A percentile compares a stretch with the other conserved stretches of the same genome.
Evolutionary conservation across 768 basidiomycete species (phyloP).

Genomic region (Suillus spraguei): DNA sequence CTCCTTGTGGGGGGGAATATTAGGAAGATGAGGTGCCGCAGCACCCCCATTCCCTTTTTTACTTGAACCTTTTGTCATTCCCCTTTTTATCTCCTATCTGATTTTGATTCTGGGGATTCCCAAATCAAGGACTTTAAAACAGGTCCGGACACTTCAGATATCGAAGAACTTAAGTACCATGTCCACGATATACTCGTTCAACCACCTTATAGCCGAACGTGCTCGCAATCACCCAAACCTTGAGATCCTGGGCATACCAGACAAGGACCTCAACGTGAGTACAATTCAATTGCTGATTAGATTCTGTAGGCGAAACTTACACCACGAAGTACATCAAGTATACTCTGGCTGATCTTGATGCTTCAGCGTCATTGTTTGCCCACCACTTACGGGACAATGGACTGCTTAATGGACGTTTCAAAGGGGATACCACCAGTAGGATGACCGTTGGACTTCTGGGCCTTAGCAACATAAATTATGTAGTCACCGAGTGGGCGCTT

Average conservation of each 20-base stretch:
- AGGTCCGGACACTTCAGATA: no score
- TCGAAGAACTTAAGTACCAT: no score
- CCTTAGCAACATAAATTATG: conserved; percentile 30
- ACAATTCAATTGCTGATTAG: neutral
- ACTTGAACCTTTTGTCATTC: no score
- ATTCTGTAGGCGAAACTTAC: neutral
- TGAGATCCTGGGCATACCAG: conserved; percentile 27
- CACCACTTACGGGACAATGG: conserved; percentile 23
- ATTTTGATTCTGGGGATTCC: no score
- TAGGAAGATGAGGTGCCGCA: no score
- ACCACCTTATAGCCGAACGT: conserved; percentile 28
- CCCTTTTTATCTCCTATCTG: no score
- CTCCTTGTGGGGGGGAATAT: no score
- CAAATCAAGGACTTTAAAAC: no score
- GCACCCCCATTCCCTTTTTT: no score
- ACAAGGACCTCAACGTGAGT: conserved; percentile 27
- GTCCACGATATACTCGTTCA: conserved; percentile 28
- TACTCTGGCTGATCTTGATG: conserved; percentile 27
- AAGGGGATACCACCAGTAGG: conserved; percentile 25
- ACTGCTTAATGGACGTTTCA: conserved; percentile 25
- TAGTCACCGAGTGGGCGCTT: conserved; percentile 26
- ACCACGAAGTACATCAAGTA: conserved; percentile 26
- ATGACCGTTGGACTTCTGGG: conserved; percentile 30
- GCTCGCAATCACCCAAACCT: conserved; percentile 24
- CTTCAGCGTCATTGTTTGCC: conserved; percentile 29